These are phyloP conservation scores for Aurantiochytrium sp. DNA, from an alignment of 108 stramenopile genomes.

Conservation along the genomic window DNA sequence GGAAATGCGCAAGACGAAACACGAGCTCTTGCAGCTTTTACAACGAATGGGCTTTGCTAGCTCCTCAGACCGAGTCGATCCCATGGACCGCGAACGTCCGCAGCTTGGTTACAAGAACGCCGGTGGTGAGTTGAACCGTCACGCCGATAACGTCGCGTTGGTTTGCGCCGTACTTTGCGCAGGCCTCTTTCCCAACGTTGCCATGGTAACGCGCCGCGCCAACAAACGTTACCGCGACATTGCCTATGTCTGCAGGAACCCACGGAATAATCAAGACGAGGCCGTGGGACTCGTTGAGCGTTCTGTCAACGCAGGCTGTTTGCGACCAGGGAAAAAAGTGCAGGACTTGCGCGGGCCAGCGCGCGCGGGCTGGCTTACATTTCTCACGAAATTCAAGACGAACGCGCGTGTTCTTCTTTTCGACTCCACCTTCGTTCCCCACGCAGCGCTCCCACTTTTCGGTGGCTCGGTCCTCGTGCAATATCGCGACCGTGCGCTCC, in stretches of 20 bases:
- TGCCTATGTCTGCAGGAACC: background rate
- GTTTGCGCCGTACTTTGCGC: constrained; percentile 73
- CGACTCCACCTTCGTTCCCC: constrained; percentile 3
- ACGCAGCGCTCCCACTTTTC: background rate
- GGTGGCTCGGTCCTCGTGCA: background rate
- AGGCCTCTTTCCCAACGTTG: constrained; percentile 84
- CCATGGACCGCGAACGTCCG: background rate
- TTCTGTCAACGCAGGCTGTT: background rate
- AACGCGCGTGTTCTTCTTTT: background rate
- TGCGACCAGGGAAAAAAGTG: background rate
- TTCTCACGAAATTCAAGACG: background rate
- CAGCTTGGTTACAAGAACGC: background rate
- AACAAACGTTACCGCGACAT: background rate
- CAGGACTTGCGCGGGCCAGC: background rate
- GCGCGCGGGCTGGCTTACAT: background rate
- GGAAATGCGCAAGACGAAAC: constrained; percentile 35
- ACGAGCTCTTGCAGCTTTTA: constrained; percentile 67
- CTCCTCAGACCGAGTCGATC: constrained; percentile 22
- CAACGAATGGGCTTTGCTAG: constrained; percentile 64
- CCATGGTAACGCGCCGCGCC: background rate
- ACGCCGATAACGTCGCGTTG: constrained; percentile 54
- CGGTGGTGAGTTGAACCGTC: constrained; percentile 22
- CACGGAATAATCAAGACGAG: background rate
- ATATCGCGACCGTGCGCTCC: background rate
- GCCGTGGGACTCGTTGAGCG: background rate